Evolutionary conservation across 495 filamentous ascomycete species (phyloP), one percentile per base, ranked within the genome.

Genomic region (Penicillium antarcticum): DNA sequence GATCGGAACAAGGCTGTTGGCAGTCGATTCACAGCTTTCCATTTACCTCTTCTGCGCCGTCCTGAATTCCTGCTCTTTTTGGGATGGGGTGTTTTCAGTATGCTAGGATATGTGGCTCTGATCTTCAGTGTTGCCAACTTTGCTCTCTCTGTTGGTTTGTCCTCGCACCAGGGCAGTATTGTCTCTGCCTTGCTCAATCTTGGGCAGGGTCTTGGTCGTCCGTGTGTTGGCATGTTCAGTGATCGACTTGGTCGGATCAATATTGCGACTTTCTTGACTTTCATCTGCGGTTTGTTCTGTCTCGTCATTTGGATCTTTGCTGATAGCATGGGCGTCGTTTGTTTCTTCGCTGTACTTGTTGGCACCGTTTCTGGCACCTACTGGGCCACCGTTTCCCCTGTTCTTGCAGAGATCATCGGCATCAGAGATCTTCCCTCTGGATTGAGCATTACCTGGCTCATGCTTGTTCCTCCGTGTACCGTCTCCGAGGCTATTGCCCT

Each of bases 91-190:
- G 76, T 85, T 40, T 78, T 92, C 51, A 83, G 78, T 45, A 80
- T 91, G 73, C 73, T 94, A 11, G 86, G 85, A 13, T 94, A 94
- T 55, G 75, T 88, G 39, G 84, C 87, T 10, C 72, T 94, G 8
- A 66, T 92, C 19, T 92, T 89, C 70, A 89, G 86, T 34, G 70
- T 95, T 26, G 80, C 87, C 13, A 85, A 87, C 53, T 94, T 87
- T 63, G 83, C 85, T 4, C 68, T 76, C 32, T 76, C 78, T 1
- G 75, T 91, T 13, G 89, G 89, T 3, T 78, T 92, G 23, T 74
- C 76, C 1, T 70, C 82, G 1, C 74, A 75, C 21, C 87, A 92
- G 64, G 87, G 83, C 3, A 86, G 85, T 26, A 70, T 88, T 39
- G 76, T 88, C 12, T 81, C 82, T 1, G 89, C 89, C 2, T 63